Conservation (phyloP, 371 early-diverging fungal species). For the Rhizopus arrhizus region DNA sequence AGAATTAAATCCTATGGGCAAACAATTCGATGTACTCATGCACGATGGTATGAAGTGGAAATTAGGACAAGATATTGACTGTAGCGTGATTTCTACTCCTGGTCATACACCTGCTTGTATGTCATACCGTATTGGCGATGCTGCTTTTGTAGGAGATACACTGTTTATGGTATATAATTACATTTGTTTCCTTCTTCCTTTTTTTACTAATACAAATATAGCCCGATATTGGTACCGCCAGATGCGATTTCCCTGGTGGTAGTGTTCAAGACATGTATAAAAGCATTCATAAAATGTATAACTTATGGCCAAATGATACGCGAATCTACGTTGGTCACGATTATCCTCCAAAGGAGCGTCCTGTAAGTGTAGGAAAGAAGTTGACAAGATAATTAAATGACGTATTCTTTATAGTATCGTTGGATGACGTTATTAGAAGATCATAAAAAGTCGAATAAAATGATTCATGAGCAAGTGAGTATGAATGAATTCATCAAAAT, state of each 20-base stretch:
- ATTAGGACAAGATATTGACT: conserved; percentile 45
- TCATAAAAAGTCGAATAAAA: conserved; percentile 45
- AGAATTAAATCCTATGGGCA: conserved; percentile 32
- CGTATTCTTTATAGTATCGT: conserved; percentile 27
- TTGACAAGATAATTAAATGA: neutral
- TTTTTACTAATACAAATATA: conserved; percentile 12
- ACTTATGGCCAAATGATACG: conserved; percentile 47
- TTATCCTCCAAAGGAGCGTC: conserved; percentile 40
- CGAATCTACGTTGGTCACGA: conserved; percentile 53
- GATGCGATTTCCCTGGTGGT: conserved; percentile 57
- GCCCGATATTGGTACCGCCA: conserved; percentile 55
- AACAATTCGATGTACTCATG: conserved; percentile 42
- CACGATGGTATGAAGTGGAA: conserved; percentile 35
- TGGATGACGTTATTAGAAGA: conserved; percentile 31
- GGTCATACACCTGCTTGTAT: conserved; percentile 56
- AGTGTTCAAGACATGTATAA: conserved; percentile 45
- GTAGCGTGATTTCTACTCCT: conserved; percentile 41
- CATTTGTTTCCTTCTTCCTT: neutral
- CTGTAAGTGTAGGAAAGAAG: conserved; percentile 23
- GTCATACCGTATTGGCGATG: conserved; percentile 50
- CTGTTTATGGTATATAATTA: conserved; percentile 45
- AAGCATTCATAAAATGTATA: conserved; percentile 48
- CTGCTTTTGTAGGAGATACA: conserved; percentile 53
- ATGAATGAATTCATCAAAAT: conserved; percentile 33
- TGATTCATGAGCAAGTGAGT: conserved; percentile 33